These are phyloP conservation scores for Styphnolobium japonicum DNA, from an alignment of 306 rosid species.

Conservation along the genomic window DNA sequence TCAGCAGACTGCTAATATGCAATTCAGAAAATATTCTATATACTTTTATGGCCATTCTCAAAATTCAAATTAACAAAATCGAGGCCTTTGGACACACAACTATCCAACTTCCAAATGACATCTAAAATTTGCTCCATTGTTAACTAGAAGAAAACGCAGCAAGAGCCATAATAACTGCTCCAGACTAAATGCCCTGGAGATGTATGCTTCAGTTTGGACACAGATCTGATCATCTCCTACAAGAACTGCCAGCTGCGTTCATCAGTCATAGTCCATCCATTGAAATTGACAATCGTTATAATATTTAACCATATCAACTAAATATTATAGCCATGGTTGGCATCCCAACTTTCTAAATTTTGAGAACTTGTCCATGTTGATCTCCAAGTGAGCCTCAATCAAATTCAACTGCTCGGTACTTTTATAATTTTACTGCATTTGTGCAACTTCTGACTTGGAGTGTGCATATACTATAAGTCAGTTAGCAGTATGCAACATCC, in stretches of 20 bases:
- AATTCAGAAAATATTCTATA: not conserved
- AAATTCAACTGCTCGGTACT: not conserved
- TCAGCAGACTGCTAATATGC: not conserved
- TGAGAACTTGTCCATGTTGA: not conserved
- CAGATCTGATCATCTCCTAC: not conserved
- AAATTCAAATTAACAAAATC: not conserved
- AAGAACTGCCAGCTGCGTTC: not conserved
- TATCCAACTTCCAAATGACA: not conserved
- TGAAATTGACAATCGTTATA: too few relatives aligned
- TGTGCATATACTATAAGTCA: not conserved
- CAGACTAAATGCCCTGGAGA: not conserved
- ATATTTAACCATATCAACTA: not conserved
- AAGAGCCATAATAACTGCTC: not conserved
- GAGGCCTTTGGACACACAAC: not conserved
- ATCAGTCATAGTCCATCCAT: not conserved
- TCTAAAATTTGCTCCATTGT: not conserved
- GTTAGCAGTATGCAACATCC: too few relatives aligned
- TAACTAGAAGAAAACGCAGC: not conserved
- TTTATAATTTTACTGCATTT: not conserved
- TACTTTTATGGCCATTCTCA: not conserved
- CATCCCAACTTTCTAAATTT: not conserved
- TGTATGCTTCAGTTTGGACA: not conserved
- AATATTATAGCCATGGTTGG: not conserved
- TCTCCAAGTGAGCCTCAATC: not conserved
- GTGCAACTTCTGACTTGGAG: not conserved